Conservation (phyloP, 192 early-diverging fungal species). For the Pecoramyces ruminantium region DNA sequence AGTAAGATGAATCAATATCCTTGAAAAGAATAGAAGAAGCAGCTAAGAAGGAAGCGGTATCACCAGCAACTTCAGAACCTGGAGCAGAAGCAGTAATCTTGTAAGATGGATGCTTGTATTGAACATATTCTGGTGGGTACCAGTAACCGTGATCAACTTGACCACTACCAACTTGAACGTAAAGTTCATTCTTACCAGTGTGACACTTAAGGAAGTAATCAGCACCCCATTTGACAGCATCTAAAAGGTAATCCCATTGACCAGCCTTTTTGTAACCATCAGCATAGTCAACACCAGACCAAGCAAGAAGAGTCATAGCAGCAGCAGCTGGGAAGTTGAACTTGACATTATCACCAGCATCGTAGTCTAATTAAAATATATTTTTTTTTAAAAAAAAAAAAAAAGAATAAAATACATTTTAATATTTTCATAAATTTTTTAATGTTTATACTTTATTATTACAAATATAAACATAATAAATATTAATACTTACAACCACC, state of each 20-base stretch:
- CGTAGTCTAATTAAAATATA: conserved; percentile 6
- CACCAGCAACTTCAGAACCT: conserved; percentile 34
- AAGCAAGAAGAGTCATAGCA: conserved; percentile 19
- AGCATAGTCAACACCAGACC: conserved; percentile 33
- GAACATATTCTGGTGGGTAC: conserved; percentile 20
- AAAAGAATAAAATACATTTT: too few species aligned
- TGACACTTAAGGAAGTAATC: conserved; percentile 43
- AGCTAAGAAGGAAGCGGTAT: conserved; percentile 33
- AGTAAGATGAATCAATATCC: neutral
- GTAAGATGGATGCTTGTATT: conserved; percentile 27
- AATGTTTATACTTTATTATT: too few species aligned
- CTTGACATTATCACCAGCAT: conserved; percentile 38
- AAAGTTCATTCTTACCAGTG: conserved; percentile 22
- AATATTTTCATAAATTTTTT: too few species aligned
- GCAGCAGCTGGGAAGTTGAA: conserved; percentile 36
- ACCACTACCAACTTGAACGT: conserved; percentile 17
- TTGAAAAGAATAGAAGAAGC: conserved; percentile 26
- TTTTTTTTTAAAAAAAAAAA: too few species aligned
- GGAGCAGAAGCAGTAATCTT: conserved; percentile 16
- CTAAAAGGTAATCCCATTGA: conserved; percentile 18
- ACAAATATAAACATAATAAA: too few species aligned
- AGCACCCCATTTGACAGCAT: conserved; percentile 37
- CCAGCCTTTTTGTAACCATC: conserved; percentile 28
- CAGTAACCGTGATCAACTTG: conserved; percentile 7
- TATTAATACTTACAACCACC: neutral